Base-by-base conservation (phyloP, 179 eudicot species). In the Nepenthes alata region DNA sequence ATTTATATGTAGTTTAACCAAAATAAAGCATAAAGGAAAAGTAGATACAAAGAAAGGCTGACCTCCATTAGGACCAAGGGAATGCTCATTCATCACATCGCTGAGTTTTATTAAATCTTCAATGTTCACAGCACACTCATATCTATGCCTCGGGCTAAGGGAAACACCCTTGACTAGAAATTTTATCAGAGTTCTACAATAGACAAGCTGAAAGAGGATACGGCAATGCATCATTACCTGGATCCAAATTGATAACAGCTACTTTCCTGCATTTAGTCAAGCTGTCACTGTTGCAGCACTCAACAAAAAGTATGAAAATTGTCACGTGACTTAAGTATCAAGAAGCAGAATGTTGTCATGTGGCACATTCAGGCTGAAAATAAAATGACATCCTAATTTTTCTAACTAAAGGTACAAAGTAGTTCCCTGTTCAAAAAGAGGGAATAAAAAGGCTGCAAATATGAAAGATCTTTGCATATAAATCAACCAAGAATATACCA, bases 1-100 rank as follows among this genome's bases (percentile, higher is more conserved):
- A 41, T 41, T 4, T 41, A 4, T 7, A 41, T 7, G 6, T 0
- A 4, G 8, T 2, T 41, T 7, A 41, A 41, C 45, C 45, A 41
- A 4, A n/a, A 47, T 11, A 50, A 11, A 13, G 15, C n/a, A 50
- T 13, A 50, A 11, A 58, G 25, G 41, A 62, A 60, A 59, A 57
- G 8, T 50, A 38, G 13, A 54, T 5, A 4, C 9, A 10, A 13
- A 11, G 53, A 63, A 16, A 37, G n/a, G 5, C 83, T 72, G 50
- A 93, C 98, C 98, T 85, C 98, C 98, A 80, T 93, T 89, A 52
- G 98, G 98, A 61, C 98, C 98, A 70, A 93, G 98, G 9, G 95
- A 81, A 69, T 93, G 98, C 78, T 87, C 91, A 69, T 55, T 75
- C 98, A 93, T 89, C 59, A 89, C 97, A 83, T 93, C 95, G 64